A percentile compares a stretch with the other conserved stretches of the same genome.
phyloP scores from a whole-genome alignment of 257 asterid genomes.

The Penstemon newberryi region DNA sequence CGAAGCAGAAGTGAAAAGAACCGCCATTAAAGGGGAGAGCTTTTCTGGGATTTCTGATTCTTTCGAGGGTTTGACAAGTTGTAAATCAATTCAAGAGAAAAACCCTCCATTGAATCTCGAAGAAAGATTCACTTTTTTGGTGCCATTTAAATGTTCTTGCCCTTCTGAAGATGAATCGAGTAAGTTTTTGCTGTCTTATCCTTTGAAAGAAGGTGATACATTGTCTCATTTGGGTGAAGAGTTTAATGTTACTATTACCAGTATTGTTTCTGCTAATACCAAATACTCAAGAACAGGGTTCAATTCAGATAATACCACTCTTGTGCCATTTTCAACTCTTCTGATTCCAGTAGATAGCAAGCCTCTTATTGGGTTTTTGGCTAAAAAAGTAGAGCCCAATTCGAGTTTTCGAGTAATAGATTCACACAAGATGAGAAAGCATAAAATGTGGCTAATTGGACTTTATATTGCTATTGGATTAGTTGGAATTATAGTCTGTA shows the following conservation, averaged over 20 bases:
- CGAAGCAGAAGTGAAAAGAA: conserved; percentile 43
- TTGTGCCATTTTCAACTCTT: conserved; percentile 45
- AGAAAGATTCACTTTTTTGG: conserved; percentile 30
- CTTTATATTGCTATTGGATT: conserved; percentile 44
- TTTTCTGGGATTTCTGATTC: conserved; percentile 48
- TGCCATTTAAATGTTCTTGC: conserved; percentile 60
- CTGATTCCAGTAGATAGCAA: conserved; percentile 42
- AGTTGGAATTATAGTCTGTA: conserved; percentile 33
- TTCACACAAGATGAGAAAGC: conserved; percentile 38
- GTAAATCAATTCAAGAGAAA: conserved; percentile 43
- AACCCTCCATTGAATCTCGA: conserved; percentile 43
- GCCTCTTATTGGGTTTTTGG: conserved; percentile 31
- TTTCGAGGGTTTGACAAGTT: conserved; percentile 52
- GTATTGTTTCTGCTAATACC: conserved; percentile 39
- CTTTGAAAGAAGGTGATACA: conserved; percentile 52
- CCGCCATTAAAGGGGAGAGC: conserved; percentile 51
- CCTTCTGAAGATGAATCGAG: conserved; percentile 35
- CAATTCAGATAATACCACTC: conserved; percentile 24
- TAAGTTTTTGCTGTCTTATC: conserved; percentile 49
- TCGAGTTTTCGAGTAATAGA: conserved; percentile 31
- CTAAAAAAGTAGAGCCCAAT: conserved; percentile 26
- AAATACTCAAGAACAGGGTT: conserved; percentile 33
- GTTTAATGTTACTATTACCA: conserved; percentile 43
- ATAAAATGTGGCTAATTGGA: conserved; percentile 43
- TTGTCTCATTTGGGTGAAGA: conserved; percentile 33